A percentile compares a stretch with the other conserved stretches of the same genome.
These are phyloP conservation scores for Aureobasidium musti DNA, from an alignment of 2,329 filamentous ascomycete species.

Conservation along the genomic window DNA sequence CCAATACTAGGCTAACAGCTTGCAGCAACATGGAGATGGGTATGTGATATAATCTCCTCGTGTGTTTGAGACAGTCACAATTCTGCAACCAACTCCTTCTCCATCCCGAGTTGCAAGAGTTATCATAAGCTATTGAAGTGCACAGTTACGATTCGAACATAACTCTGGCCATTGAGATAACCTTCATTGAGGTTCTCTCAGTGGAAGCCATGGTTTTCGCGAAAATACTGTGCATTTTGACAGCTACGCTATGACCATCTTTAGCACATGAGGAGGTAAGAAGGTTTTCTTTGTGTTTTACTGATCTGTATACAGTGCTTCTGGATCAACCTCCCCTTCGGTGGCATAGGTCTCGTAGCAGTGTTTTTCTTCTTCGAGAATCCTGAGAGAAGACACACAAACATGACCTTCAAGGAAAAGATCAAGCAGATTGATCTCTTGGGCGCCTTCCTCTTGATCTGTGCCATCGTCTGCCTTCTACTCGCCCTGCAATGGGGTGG, in stretches of 20 bases:
- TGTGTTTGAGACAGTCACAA: too few species aligned
- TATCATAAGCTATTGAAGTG: too few species aligned
- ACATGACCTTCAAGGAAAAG: conserved; percentile 46
- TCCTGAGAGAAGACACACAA: conserved; percentile 30
- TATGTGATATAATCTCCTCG: neutral
- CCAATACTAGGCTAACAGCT: neutral
- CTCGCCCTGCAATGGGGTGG: conserved; percentile 53
- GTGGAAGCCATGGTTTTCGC: too few species aligned
- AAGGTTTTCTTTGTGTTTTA: neutral
- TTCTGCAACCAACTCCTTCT: too few species aligned
- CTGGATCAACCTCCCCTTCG: conserved; percentile 44
- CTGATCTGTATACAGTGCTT: conserved; percentile 12
- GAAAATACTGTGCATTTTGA: too few species aligned
- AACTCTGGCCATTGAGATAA: too few species aligned
- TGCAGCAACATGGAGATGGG: conserved; percentile 18
- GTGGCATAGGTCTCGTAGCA: conserved; percentile 39
- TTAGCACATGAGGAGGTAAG: too few species aligned
- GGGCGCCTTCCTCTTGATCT: conserved; percentile 49
- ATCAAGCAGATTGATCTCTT: conserved; percentile 46
- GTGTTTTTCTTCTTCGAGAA: conserved; percentile 42
- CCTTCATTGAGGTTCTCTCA: too few species aligned
- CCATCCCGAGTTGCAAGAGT: too few species aligned
- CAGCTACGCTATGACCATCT: too few species aligned
- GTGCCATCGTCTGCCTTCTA: conserved; percentile 44
- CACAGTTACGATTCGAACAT: too few species aligned